Percentiles rank a stretch among this genome's conserved stretches.
Conservation (phyloP, 192 early-diverging fungal genomes). For the Podila epigama region DNA sequence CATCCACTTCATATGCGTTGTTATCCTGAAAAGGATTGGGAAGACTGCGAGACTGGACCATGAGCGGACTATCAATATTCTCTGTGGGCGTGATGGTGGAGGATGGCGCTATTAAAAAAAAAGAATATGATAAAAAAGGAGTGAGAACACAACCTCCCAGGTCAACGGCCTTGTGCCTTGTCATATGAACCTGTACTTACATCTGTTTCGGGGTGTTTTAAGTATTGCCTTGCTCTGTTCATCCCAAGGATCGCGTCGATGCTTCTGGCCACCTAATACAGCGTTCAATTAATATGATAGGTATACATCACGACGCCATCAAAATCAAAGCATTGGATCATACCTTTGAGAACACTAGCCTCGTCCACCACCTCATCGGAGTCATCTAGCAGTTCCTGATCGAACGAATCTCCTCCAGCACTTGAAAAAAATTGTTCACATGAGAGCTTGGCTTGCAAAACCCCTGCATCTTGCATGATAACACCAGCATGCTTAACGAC, state of each 20-base stretch:
- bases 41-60: constrained; percentile 8
- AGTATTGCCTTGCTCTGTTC: constrained; percentile 6
- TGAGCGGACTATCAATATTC: constrained; percentile 11
- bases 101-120: constrained; percentile 4
- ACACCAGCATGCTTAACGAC: constrained; percentile 8
- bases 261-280: constrained; percentile 15
- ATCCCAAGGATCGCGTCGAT: constrained; percentile 14
- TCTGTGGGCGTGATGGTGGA: constrained; percentile 3
- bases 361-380: background rate
- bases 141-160: background rate
- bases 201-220: constrained; percentile 7
- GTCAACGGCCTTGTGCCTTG: background rate
- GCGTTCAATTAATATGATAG: background rate
- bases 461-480: background rate
- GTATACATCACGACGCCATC: background rate
- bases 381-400: background rate
- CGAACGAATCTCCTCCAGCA: background rate
- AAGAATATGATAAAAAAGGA: background rate
- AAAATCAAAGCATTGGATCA: background rate
- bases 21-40: constrained; percentile 10
- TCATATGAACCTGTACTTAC: constrained; percentile 3
- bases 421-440: too few species aligned
- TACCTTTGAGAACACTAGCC: background rate
- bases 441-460: too few species aligned
- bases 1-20: constrained; percentile 2